Conservation (phyloP, 352 stramenopile species). For the Elongisporangium prolatum region DNA sequence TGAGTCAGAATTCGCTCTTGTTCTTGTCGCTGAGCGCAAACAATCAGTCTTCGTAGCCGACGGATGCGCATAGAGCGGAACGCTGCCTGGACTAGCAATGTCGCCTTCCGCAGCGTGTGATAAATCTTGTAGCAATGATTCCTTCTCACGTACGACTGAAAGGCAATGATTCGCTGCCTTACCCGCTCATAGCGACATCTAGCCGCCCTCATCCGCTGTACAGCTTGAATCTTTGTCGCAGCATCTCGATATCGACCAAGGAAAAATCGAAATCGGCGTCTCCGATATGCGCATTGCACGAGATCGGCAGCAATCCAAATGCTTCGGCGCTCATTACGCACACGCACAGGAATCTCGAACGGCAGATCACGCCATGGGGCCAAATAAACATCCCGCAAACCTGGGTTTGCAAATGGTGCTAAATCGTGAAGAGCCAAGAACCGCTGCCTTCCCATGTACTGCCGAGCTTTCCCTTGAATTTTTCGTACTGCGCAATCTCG, state of each 20-base stretch:
- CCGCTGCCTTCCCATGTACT: conserved; percentile 24
- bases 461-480: conserved; percentile 52
- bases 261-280: conserved; percentile 45
- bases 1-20: conserved; percentile 37
- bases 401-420: conserved; percentile 30
- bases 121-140: conserved; percentile 36
- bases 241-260: conserved; percentile 49
- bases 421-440: conserved; percentile 42
- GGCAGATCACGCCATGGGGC: conserved; percentile 24
- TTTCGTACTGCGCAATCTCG: conserved; percentile 41
- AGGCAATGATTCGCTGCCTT: conserved; percentile 35
- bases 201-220: conserved; percentile 45
- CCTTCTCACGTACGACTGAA: conserved; percentile 58
- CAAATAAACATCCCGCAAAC: conserved; percentile 58
- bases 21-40: conserved; percentile 44
- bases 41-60: conserved; percentile 48
- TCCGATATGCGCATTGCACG: conserved; percentile 53
- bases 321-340: conserved; percentile 50
- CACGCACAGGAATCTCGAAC: conserved; percentile 40
- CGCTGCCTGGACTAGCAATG: conserved; percentile 49
- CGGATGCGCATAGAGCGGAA: conserved; percentile 45
- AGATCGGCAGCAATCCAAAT: conserved; percentile 52
- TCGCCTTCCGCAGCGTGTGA: conserved; percentile 31
- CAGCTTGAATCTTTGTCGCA: conserved; percentile 54
- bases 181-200: conserved; percentile 21